Evolutionary conservation across 2,329 filamentous ascomycete species (phyloP), one percentile per base, ranked within the genome.

Genomic region (Fusarium sp.): DNA sequence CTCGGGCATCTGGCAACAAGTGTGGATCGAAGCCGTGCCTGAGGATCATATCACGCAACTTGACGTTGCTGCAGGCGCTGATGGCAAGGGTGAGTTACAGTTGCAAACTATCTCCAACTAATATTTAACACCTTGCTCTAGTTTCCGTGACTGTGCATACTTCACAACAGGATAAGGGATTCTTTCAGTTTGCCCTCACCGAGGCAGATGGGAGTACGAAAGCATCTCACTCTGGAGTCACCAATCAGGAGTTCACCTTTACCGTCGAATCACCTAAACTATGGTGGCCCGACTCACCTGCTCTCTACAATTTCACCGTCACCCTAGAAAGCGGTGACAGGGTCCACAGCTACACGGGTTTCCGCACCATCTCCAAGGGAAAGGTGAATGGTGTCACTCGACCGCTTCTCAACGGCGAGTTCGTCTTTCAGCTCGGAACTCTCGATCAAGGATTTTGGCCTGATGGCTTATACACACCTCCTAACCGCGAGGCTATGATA

Each of bases 371-470:
- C 39, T 86, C 88, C 0, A 84, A 84, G 8, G 91, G 88, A 2
- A 81, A 83, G 1, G 83, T 94, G 2, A 82, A 91, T 20, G 91
- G 90, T 0, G 79, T 92, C 2, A 84, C 88, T 66, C 87, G 92
- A 0, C 91, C 91, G 0, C 80, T 93, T 1, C 82, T 94, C 43
- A 94, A 94, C 71, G 91, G 90, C n/a, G 85, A 93, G 64, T 92
- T 92, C 43, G 83, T 90, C 14, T 94, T 94, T 80, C 85, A 89
- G 48, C 92, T 93, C 61, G 92, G 91, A 4, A 92, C 92, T 0
- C 84, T 94, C 0, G 92, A 94, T 67, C 92, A 94, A 75, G 92
- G 92, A 0, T 93, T 86, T 80, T 94, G 92, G 92, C 92, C 92
- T 0, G 92, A 94, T 76, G 92, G 92, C 0, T 83, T 94, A 5